phyloP scores from a whole-genome alignment of 169 alveolate genomes.

The Eimeria tenella region DNA sequence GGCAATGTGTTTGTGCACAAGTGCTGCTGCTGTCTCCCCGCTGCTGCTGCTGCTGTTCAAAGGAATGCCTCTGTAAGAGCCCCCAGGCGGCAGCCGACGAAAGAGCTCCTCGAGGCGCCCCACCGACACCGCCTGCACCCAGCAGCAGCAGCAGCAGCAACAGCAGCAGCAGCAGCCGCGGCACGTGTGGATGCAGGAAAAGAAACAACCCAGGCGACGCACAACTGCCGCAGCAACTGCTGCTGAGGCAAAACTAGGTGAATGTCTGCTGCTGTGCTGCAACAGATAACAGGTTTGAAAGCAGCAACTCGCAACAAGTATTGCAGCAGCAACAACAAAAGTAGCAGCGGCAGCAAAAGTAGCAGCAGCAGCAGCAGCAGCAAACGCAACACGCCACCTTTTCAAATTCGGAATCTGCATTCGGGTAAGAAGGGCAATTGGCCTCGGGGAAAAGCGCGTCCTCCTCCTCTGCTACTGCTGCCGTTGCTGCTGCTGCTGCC shows the following conservation, averaged over 20 bases:
- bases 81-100: slow-evolving; percentile 37
- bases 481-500: neutral
- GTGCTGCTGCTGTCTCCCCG: slow-evolving; percentile 32
- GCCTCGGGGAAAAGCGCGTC: slow-evolving; percentile 8
- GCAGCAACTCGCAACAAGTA: neutral
- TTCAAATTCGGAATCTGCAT: slow-evolving; percentile 35
- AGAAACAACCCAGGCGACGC: neutral
- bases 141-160: neutral
- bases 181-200: neutral
- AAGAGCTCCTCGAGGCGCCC: slow-evolving; percentile 14
- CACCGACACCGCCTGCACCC: slow-evolving; percentile 37
- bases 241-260: neutral
- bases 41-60: neutral
- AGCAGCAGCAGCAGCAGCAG: slow-evolving; percentile 34
- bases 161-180: neutral
- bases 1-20: slow-evolving; percentile 17
- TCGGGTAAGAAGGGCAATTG: slow-evolving; percentile 46
- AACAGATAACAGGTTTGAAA: neutral
- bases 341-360: neutral
- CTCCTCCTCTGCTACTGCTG: slow-evolving; percentile 24
- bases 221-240: neutral
- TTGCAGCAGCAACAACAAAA: neutral
- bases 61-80: slow-evolving; percentile 47
- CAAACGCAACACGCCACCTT: slow-evolving; percentile 13
- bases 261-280: neutral